These are phyloP conservation scores for Botryosphaeria dothidea DNA, from an alignment of 2,329 filamentous ascomycete genomes.

Conservation along the genomic window DNA sequence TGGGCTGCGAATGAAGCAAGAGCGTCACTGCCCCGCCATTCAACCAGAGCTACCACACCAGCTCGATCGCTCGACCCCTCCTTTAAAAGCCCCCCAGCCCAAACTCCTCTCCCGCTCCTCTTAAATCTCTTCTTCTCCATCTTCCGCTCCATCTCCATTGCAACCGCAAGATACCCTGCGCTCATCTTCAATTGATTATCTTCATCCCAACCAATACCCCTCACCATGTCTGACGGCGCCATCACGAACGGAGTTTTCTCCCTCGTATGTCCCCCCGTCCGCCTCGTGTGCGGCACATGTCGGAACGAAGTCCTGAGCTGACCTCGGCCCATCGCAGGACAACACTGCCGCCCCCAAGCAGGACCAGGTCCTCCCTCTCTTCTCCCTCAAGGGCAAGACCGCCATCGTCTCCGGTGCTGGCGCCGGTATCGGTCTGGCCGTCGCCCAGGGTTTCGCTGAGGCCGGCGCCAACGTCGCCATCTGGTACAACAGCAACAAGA, in stretches of 20 bases:
- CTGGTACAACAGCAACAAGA: slow-evolving; percentile 49
- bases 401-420: slow-evolving; percentile 52
- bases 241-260: slow-evolving; percentile 38
- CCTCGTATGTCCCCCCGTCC: slow-evolving; percentile 23
- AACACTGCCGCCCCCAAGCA: slow-evolving; percentile 20
- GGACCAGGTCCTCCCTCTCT: slow-evolving; percentile 26
- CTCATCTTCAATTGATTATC: not conserved
- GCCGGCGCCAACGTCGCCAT: slow-evolving; percentile 61
- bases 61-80: slow-evolving; percentile 10
- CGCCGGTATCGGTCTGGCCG: slow-evolving; percentile 50
- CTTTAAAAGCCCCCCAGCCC: slow-evolving; percentile 11
- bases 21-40: slow-evolving; percentile 7
- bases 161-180: not conserved
- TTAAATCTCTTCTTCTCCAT: not conserved
- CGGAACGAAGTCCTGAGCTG: not conserved
- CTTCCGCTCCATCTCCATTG: not conserved
- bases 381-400: slow-evolving; percentile 46
- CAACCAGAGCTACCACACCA: not conserved
- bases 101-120: not conserved
- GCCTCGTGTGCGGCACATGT: not conserved
- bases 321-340: not conserved
- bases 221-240: slow-evolving; percentile 29
- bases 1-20: slow-evolving; percentile 5
- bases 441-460: slow-evolving; percentile 21
- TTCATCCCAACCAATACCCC: not conserved